Evolutionary conservation across 768 basidiomycete species (phyloP).

Genomic region (Tylopilus sp.): DNA sequence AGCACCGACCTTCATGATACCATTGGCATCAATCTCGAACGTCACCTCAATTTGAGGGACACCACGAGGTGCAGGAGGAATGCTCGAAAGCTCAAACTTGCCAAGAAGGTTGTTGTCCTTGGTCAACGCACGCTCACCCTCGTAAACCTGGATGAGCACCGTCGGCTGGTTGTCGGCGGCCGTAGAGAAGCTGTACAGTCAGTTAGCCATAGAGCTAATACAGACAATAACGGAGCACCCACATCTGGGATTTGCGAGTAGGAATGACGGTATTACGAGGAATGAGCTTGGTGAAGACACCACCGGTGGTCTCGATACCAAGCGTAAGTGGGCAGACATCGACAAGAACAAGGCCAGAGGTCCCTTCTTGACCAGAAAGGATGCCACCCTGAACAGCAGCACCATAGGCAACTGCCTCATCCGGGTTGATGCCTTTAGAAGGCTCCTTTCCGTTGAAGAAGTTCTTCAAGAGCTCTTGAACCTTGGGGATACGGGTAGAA

Average conservation of each 20-base stretch:
- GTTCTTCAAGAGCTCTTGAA: constrained; percentile 97
- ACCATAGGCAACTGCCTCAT: constrained; percentile 98
- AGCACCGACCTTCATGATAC: constrained; percentile 92
- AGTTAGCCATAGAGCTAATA: neutral
- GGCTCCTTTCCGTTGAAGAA: constrained; percentile 97
- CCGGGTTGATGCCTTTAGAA: constrained; percentile 98
- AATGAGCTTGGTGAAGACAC: constrained; percentile 97
- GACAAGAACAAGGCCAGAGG: constrained; percentile 88
- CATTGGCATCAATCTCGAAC: constrained; percentile 93
- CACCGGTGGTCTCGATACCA: constrained; percentile 98
- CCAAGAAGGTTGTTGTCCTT: constrained; percentile 99
- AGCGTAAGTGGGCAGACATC: constrained; percentile 97
- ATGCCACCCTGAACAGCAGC: constrained; percentile 99
- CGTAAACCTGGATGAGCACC: constrained; percentile 94
- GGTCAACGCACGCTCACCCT: constrained; percentile 95
- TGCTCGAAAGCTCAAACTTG: constrained; percentile 90
- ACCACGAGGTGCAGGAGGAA: constrained; percentile 94
- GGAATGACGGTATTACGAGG: constrained; percentile 98
- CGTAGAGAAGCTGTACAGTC: constrained; percentile 56
- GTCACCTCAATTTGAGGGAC: constrained; percentile 97
- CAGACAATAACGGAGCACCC: constrained; percentile 18
- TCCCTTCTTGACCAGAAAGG: constrained; percentile 90
- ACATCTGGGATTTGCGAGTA: constrained; percentile 95
- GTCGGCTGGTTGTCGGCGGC: constrained; percentile 92
- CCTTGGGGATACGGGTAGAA: constrained; percentile 99